Evolutionary conservation across 768 basidiomycete species (phyloP).

Genomic region (Xerocomus spinulosus): DNA sequence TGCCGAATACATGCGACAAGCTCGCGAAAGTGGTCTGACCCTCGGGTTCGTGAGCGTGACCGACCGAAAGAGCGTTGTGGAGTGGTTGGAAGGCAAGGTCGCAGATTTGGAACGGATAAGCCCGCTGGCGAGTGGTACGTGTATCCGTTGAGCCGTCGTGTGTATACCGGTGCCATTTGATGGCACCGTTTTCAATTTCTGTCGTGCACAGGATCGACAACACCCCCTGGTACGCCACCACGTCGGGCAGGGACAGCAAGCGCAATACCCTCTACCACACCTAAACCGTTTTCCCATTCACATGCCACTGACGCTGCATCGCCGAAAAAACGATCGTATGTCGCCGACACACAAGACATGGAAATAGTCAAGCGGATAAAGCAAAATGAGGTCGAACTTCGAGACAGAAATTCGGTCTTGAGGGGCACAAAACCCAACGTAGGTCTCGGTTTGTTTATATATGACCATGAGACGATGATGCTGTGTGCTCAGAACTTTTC

Average conservation of each 20-base stretch:
- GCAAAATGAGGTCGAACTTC: constrained; percentile 70
- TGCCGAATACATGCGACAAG: constrained; percentile 87
- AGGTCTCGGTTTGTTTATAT: constrained; percentile 24
- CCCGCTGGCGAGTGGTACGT: constrained; percentile 21
- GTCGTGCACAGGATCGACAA: constrained; percentile 43
- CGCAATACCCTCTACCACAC: constrained; percentile 18
- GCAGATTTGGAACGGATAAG: constrained; percentile 25
- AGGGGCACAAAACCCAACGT: constrained; percentile 84
- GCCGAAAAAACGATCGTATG: constrained; percentile 70
- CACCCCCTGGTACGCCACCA: constrained; percentile 58
- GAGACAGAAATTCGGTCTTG: constrained; percentile 78
- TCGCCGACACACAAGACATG: constrained; percentile 69
- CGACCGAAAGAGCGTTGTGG: constrained; percentile 80
- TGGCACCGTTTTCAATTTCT: not conserved
- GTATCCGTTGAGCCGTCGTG: not conserved
- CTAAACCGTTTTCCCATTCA: constrained; percentile 19
- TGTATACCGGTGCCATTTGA: not conserved
- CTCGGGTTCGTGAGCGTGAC: constrained; percentile 81
- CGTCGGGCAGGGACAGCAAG: constrained; percentile 23
- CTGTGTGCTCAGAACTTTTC: constrained; percentile 66
- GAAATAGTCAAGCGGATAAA: constrained; percentile 84
- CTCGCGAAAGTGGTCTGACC: constrained; percentile 66
- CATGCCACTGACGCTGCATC: constrained; percentile 34
- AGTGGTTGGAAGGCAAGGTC: constrained; percentile 69
- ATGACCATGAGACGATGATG: not conserved